Percentiles rank a stretch among this genome's conserved stretches.
phyloP scores from a whole-genome alignment of 257 asterid species.

The Striga asiatica region DNA sequence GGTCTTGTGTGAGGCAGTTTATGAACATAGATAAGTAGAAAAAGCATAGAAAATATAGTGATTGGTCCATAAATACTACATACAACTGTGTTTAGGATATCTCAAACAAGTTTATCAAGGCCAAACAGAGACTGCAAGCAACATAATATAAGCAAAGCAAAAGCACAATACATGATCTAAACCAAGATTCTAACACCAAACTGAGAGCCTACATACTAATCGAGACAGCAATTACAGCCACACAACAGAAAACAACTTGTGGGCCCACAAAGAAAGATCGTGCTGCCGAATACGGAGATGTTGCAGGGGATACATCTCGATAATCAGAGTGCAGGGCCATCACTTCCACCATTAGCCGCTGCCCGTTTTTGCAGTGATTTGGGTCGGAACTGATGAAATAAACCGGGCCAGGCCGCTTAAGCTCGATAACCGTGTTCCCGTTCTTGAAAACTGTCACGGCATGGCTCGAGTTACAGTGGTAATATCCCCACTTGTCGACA shows the following conservation, averaged over 20 bases:
- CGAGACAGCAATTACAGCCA: background rate
- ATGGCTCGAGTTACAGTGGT: conserved; percentile 55
- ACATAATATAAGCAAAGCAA: background rate
- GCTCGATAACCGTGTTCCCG: conserved; percentile 38
- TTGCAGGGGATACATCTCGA: conserved; percentile 17
- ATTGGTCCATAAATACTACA: no score
- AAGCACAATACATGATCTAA: background rate
- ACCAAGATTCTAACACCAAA: no score
- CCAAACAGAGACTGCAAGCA: background rate
- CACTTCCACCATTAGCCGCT: conserved; percentile 43
- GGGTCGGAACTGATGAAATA: conserved; percentile 47
- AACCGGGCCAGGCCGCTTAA: conserved; percentile 34
- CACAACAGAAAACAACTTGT: conserved; percentile 5
- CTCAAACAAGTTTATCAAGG: no score
- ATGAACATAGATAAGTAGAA: no score
- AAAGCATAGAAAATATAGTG: no score
- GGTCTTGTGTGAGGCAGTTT: no score
- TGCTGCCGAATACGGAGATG: conserved; percentile 18
- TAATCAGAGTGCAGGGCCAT: conserved; percentile 15
- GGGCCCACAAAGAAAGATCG: background rate
- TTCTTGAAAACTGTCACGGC: conserved; percentile 38
- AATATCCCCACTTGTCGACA: conserved; percentile 67
- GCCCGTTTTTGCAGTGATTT: conserved; percentile 51
- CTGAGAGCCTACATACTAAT: conserved; percentile 6
- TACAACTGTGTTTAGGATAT: no score